Conservation (phyloP, 2,329 filamentous ascomycete genomes). For the Blastomyces emzantsi region DNA sequence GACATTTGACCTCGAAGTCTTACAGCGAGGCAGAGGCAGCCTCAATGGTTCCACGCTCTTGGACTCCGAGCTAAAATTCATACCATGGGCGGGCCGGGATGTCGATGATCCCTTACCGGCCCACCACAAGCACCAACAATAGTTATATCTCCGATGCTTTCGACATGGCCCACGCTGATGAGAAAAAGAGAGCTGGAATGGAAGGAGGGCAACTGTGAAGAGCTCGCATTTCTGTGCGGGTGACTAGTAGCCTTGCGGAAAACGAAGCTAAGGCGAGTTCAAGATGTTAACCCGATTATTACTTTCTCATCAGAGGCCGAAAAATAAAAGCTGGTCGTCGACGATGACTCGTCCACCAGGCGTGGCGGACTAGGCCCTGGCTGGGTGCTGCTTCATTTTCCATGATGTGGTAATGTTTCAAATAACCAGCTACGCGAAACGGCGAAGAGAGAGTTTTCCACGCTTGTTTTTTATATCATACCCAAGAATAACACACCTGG, state of each 20-base stretch:
- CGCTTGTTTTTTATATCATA: too few species aligned
- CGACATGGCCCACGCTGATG: neutral
- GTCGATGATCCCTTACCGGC: neutral
- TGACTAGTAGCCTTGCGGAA: neutral
- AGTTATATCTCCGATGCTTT: neutral
- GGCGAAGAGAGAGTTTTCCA: neutral
- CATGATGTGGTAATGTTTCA: neutral
- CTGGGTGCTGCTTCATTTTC: neutral
- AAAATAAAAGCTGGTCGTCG: neutral
- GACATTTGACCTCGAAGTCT: neutral
- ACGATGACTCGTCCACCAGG: too few species aligned
- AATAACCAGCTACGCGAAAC: neutral
- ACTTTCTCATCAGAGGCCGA: neutral
- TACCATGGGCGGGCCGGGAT: neutral
- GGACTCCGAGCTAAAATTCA: neutral
- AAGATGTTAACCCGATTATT: neutral
- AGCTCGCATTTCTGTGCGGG: slow-evolving; percentile 1
- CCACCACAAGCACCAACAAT: neutral
- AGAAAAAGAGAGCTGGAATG: neutral
- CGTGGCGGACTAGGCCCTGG: too few species aligned
- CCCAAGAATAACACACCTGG: too few species aligned
- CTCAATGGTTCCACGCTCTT: neutral
- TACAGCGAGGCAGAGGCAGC: neutral
- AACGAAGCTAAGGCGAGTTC: neutral
- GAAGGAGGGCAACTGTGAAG: neutral